phyloP scores from a whole-genome alignment of 208 protist species.

The Blastocrithidia nonstop region DNA sequence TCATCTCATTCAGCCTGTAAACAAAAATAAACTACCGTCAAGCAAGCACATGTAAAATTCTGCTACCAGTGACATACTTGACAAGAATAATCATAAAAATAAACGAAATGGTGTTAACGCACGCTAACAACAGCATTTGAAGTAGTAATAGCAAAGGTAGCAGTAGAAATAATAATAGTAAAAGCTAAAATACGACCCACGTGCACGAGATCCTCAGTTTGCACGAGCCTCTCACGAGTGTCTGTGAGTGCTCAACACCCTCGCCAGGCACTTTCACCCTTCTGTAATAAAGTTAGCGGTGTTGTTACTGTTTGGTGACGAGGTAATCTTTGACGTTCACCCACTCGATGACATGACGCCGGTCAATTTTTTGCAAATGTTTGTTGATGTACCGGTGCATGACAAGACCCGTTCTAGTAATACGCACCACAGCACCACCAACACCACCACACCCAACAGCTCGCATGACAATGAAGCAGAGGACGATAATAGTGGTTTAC shows the following conservation, averaged over 20 bases:
- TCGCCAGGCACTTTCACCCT: constrained; percentile 77
- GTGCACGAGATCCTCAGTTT: constrained; percentile 77
- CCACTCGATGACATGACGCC: constrained; percentile 83
- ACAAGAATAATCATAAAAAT: not conserved
- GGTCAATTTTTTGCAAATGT: constrained; percentile 80
- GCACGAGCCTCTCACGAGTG: constrained; percentile 50
- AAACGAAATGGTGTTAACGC: not conserved
- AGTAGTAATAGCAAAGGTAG: not conserved
- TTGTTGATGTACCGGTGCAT: constrained; percentile 63
- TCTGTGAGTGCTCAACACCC: constrained; percentile 63
- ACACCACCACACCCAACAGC: not conserved
- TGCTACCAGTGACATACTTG: not conserved
- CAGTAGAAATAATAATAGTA: not conserved
- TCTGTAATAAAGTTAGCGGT: constrained; percentile 80
- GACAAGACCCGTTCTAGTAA: constrained; percentile 11
- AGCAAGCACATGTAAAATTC: constrained; percentile 3
- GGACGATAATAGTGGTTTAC: constrained; percentile 18
- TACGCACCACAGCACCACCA: not conserved
- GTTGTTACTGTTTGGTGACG: constrained; percentile 70
- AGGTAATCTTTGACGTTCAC: constrained; percentile 78
- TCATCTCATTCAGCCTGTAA: constrained; percentile 19
- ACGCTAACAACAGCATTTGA: not conserved
- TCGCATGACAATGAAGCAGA: constrained; percentile 5
- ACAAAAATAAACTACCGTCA: constrained; percentile 8
- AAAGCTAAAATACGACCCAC: constrained; percentile 51